A percentile compares a stretch with the other conserved stretches of the same genome.
phyloP scores from a whole-genome alignment of 1,284 basidiomycete genomes.

The Cryptococcus maquisensis region DNA sequence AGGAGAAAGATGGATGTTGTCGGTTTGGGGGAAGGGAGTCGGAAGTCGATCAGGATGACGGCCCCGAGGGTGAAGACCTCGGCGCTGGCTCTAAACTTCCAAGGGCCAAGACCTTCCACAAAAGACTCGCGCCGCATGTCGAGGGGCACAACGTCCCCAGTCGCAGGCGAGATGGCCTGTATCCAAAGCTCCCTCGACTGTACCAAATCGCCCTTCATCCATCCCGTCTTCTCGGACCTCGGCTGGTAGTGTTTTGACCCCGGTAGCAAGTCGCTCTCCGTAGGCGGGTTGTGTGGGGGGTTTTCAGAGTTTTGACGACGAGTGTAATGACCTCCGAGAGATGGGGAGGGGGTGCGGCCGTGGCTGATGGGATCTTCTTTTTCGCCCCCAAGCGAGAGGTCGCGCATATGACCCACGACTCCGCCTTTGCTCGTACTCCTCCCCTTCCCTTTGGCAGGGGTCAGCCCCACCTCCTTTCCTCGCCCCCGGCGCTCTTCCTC shows the following conservation, averaged over 20 bases:
- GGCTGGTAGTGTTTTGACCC: neutral
- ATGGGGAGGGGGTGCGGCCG: neutral
- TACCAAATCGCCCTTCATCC: slow-evolving; percentile 43
- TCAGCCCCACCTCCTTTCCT: neutral
- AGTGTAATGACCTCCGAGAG: neutral
- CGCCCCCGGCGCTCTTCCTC: slow-evolving; percentile 7
- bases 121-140: slow-evolving; percentile 41
- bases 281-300: neutral
- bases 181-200: slow-evolving; percentile 33
- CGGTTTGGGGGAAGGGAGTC: slow-evolving; percentile 32
- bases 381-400: no score
- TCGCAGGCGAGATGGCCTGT: slow-evolving; percentile 38
- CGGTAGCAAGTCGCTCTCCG: neutral
- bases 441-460: neutral
- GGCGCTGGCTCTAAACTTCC: slow-evolving; percentile 34
- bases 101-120: slow-evolving; percentile 41
- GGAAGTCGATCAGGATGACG: slow-evolving; percentile 36
- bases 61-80: slow-evolving; percentile 43
- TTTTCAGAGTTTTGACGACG: neutral
- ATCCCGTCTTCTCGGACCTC: slow-evolving; percentile 25
- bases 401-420: no score
- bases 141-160: slow-evolving; percentile 30
- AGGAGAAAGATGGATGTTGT: slow-evolving; percentile 41
- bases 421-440: no score
- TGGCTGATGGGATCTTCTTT: no score